These are phyloP conservation scores for Sophora flavescens DNA, from an alignment of 306 rosid genomes.

Conservation along the genomic window DNA sequence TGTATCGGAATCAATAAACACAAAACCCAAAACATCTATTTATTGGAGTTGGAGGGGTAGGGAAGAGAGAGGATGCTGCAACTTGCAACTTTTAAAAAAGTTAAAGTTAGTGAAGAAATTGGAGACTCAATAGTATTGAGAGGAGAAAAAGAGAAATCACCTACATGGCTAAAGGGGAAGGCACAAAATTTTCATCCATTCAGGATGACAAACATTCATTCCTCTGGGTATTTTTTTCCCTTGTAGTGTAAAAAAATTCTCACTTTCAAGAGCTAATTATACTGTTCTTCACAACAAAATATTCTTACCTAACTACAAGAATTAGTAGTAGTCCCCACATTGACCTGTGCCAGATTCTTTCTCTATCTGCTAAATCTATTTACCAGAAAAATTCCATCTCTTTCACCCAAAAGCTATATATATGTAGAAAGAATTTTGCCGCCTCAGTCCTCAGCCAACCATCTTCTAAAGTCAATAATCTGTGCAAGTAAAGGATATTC, in stretches of 20 bases:
- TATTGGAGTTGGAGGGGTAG: neutral
- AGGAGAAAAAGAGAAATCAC: conserved; percentile 55
- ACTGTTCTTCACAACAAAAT: conserved; percentile 53
- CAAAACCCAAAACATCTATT: conserved; percentile 39
- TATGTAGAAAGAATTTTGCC: conserved; percentile 54
- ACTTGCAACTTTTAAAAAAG: conserved; percentile 68
- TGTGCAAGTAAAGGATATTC: conserved; percentile 63
- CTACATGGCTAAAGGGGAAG: conserved; percentile 61
- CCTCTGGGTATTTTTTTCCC: conserved; percentile 43
- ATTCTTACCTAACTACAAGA: conserved; percentile 55
- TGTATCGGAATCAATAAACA: conserved; percentile 35
- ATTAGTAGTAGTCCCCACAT: conserved; percentile 52
- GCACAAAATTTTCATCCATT: conserved; percentile 52
- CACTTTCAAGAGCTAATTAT: conserved; percentile 59
- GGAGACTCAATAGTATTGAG: conserved; percentile 56
- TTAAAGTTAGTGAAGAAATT: conserved; percentile 60
- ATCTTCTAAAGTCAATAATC: conserved; percentile 67
- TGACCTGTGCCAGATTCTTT: conserved; percentile 37
- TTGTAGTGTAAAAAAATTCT: conserved; percentile 47
- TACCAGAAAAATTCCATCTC: conserved; percentile 56
- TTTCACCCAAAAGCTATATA: conserved; percentile 49
- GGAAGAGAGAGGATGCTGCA: conserved; percentile 12
- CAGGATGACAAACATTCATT: conserved; percentile 57
- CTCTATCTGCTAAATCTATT: conserved; percentile 50
- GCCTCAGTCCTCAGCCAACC: conserved; percentile 45